Evolutionary conservation across 2,329 filamentous ascomycete genomes (phyloP), one percentile per base, ranked within the genome.

Genomic region (Neofusicoccum laricinum): DNA sequence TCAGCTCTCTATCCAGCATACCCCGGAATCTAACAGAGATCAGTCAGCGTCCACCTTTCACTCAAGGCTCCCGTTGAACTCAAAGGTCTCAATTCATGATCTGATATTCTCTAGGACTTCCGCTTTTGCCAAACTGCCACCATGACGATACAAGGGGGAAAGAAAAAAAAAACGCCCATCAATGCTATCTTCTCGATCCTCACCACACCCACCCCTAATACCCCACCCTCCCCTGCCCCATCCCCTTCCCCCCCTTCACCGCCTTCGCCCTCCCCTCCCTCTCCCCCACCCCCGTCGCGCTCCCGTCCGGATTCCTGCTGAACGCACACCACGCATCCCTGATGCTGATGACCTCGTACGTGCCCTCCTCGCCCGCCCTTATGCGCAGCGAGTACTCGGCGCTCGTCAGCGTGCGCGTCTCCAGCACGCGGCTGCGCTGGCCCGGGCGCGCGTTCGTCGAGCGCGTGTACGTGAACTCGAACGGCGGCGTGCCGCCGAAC

Each of bases 401-500:
- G 55, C 90, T 94, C 17, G 90, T 84, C 70, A 97, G 93, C 69
- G 95, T 93, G 70, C 91, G 87, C 68, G 96, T 97, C 80, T 99
- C 96, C 17, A 99, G 83, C 38, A 99, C 86, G 71, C 88, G 73
- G 49, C 71, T 90, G 76, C 92, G 91, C 69, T 72, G 72, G 1
- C 77, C 76, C 12, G 72, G 71, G 1, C 90, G 90, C n/a, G 88
- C 88, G 74, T 97, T 97, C 49, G 92, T 92, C 77, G 90, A 95
- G 67, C 95, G 86, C 19, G 93, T 98, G 76, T 96, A 98, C 64
- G 94, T 97, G 75, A 98, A 99, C 78, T 98, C 95, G 72, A 99
- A 99, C 1, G 95, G 95, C 67, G 95, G 93, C 5, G 91, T 93
- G 64, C 96, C 95, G 81, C 91, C 93, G 79, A 99, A 99, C 71